phyloP scores from a whole-genome alignment of 202 grass and related monocot genomes.

The Carex arenaria region DNA sequence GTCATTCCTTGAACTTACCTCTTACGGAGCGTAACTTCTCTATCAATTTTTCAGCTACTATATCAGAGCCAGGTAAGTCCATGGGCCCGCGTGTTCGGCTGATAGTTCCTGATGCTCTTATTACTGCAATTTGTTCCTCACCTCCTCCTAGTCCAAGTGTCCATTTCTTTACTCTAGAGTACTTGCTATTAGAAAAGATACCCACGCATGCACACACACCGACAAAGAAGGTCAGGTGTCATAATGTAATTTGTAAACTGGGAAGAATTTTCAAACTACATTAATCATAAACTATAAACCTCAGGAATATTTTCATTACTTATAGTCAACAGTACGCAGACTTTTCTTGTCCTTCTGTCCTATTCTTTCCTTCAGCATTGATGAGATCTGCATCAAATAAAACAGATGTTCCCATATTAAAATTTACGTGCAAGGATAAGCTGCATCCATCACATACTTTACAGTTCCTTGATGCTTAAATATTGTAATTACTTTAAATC shows the following conservation, averaged over 20 bases:
- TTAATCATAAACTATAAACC: neutral
- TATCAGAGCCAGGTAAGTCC: slow-evolving; percentile 60
- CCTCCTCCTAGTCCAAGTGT: slow-evolving; percentile 82
- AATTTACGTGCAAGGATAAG: neutral
- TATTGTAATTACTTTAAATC: neutral
- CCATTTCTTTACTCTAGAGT: slow-evolving; percentile 75
- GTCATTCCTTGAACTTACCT: slow-evolving; percentile 45
- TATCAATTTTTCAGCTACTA: slow-evolving; percentile 82
- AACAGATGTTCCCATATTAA: neutral
- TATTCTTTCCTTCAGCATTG: slow-evolving; percentile 86
- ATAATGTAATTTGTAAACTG: slow-evolving; percentile 4
- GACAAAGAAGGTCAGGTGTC: slow-evolving; percentile 15
- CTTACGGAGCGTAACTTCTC: slow-evolving; percentile 82
- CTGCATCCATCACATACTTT: neutral
- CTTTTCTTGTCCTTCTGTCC: slow-evolving; percentile 86
- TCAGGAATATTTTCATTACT: slow-evolving; percentile 40
- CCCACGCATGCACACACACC: neutral
- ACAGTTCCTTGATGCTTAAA: neutral
- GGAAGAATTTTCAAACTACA: slow-evolving; percentile 25
- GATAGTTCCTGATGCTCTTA: slow-evolving; percentile 91
- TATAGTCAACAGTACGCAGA: slow-evolving; percentile 69
- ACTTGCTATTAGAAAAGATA: slow-evolving; percentile 58
- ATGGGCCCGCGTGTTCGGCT: slow-evolving; percentile 55
- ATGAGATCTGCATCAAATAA: slow-evolving; percentile 25
- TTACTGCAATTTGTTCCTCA: slow-evolving; percentile 69